Base-by-base conservation (phyloP, 2,329 filamentous ascomycete genomes). In the Hypoxylon sp. region DNA sequence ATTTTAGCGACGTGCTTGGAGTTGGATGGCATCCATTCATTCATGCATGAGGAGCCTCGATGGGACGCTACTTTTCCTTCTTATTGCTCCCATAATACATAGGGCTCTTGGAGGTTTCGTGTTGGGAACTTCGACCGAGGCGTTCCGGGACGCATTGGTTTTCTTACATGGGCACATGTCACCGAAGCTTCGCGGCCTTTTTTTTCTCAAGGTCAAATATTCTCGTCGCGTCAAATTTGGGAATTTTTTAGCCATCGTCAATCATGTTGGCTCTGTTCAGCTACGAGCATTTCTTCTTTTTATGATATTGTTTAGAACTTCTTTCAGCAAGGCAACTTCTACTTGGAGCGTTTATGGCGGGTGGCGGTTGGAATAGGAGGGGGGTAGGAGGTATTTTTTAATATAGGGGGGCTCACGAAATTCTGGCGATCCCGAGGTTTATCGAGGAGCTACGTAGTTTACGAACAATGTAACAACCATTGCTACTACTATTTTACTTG, bases 131-230 rank as follows among this genome's bases (percentile, higher is more conserved):
- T 49, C 56, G 15, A 57, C 48, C 28, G 46, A 46, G 64, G 64
- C 59, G 59, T 66, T 59, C n/a, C 5, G 39, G 51, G 62, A 43
- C 59, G 53, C 59, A 62, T 66, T 61, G 48, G 34, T 32, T 48
- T 44, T 64, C 57, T 30, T 30, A 34, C 6, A 41, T 5, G n/a
- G 59, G 62, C 64, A 68, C 50, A 68, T 64, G 63, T 58, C 48
- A 56, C 56, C 4, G 30, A 39, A 56, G 50, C 55, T 63, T 64
- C 50, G 43, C 63, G 50, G 63, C 47, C 63, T 63, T 56, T 51
- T 53, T 53, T 61, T 63, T 51, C 39, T 60, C 61, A 51, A 56
- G 56, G 56, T 43, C 43, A 41, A 37, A 41, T 41, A 30, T 41
- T 60, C 58, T 48, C 55, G 20, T 30, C 53, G 49, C 59, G 54